Evolutionary conservation across 2,329 filamentous ascomycete genomes (phyloP), one percentile per base, ranked within the genome.

Genomic region (Fusarium graminum): DNA sequence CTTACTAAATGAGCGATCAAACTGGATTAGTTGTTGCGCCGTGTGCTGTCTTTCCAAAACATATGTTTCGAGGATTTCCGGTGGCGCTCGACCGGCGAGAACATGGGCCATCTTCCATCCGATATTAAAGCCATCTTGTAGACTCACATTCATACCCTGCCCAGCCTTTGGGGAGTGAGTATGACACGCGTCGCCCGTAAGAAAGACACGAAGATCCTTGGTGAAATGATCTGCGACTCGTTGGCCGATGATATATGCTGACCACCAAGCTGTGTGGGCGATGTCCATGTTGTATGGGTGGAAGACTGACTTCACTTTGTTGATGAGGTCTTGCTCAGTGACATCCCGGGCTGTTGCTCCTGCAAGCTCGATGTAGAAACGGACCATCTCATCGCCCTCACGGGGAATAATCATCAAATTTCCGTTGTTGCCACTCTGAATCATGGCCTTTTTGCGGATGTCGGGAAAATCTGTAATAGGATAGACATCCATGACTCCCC

Each of bases 61-160:
- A 57, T 88, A 88, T 0, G 83, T 85, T 3, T 78, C 67, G 0
- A 88, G 75, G 1, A 68, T 51, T 0, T 42, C 41, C 2, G 52
- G 19, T 0, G 45, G 55, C 4, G 63, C 59, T 13, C 64, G 61
- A 0, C 50, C 64, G 4, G 81, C 80, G 30, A 78, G 70, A 0
- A 82, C 81, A 8, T 78, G 71, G 0, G 80, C 83, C 5, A 88
- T 71, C 69, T 88, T 87, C 85, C 85, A 88, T 1, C 82, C 84
- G 0, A 87, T 80, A 46, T 86, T 87, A 72, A 68, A 73, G 2
- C 64, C 76, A 73, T 92, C 89, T 68, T 90, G 88, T 83, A 92
- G 88, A 30, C 82, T 86, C 4, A 90, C 86, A 64, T 92, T 92
- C 89, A 92, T 91, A 10, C 90, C 89, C 73, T 91, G 88, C 1